phyloP scores from a whole-genome alignment of 495 filamentous ascomycete genomes.

The Amniculicola lignicola region DNA sequence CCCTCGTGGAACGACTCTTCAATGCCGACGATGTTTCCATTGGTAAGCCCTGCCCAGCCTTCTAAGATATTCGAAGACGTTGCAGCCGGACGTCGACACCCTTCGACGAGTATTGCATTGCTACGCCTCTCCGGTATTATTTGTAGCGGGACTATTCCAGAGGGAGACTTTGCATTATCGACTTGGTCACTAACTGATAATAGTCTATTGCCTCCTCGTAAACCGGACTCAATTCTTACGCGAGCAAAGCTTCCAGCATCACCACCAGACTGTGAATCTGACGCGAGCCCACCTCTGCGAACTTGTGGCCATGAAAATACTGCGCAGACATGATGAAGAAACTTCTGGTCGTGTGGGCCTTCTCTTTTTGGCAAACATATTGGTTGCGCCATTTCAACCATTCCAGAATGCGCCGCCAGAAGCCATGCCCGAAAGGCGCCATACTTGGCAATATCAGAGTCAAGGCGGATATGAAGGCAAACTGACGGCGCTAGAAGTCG shows the following conservation, averaged over 20 bases:
- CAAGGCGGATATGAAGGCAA: slow-evolving; percentile 56
- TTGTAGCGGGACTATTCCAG: no score
- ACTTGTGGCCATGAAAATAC: slow-evolving; percentile 61
- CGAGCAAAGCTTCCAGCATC: slow-evolving; percentile 62
- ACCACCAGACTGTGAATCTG: slow-evolving; percentile 66
- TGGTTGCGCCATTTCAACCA: slow-evolving; percentile 69
- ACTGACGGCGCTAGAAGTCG: slow-evolving; percentile 65
- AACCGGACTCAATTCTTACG: slow-evolving; percentile 66
- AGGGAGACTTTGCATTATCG: not conserved
- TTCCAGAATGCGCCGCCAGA: slow-evolving; percentile 64
- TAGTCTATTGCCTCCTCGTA: slow-evolving; percentile 68
- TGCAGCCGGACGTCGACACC: no score
- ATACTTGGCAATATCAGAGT: slow-evolving; percentile 47
- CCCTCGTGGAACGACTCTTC: slow-evolving; percentile 67
- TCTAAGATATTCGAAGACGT: no score
- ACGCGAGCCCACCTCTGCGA: slow-evolving; percentile 68
- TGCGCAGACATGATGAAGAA: slow-evolving; percentile 66
- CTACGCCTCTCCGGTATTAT: no score
- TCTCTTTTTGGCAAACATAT: slow-evolving; percentile 64
- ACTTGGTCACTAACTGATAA: not conserved
- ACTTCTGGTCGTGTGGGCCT: slow-evolving; percentile 58
- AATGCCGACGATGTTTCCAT: slow-evolving; percentile 66
- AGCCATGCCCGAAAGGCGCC: slow-evolving; percentile 45
- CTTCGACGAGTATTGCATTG: no score
- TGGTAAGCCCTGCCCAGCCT: no score